Evolutionary conservation across 2,329 filamentous ascomycete species (phyloP), one percentile per base, ranked within the genome.

Genomic region (Macrophomina phaseolina): DNA sequence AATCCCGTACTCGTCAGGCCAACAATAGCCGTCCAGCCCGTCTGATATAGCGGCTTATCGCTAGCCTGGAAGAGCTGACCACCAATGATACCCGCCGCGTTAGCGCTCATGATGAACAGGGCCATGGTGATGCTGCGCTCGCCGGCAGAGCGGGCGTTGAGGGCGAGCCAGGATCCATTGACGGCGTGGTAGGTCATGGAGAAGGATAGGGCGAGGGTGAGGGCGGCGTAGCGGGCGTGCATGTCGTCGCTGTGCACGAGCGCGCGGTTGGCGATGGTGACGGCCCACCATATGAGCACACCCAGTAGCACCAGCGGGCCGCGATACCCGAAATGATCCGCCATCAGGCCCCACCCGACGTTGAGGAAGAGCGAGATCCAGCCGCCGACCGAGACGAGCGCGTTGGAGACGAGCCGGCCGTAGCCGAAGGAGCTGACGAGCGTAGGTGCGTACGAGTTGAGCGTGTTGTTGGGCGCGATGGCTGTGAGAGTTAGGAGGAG

Each of bases 381-480:
- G 32, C 73, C 69, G 69, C 75, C 75, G n/a, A 77, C 73, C 14
- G 73, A 72, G 2, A 75, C 74, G 32, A 77, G 63, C 6, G 75
- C 76, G 63, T 77, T 77, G 51, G 74, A 71, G 23, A 68, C 69
- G 11, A 77, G 68, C 1, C 70, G 70, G 7, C 40, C 68, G 60
- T 76, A 75, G 28, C 75, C 74, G 45, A 72, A 73, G 11, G 58
- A 64, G 7, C 64, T 66, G 34, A 77, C 74, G 23, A 77, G 70
- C 1, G 74, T 75, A 3, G 76, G 76, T 5, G 74, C 74, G 56
- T 77, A 77, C 9, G 73, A 74, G 52, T 73, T 72, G 61, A 77
- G 73, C 1, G 72, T 74, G 36, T 71, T 72, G 60, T 72, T 70
- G 3, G 76, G 75, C 0, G 74, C 74, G 48, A 76, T 73, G 67